A percentile compares a stretch with the other conserved stretches of the same genome.
phyloP scores from a whole-genome alignment of 345 rosid species.

The Ricinus communis region DNA sequence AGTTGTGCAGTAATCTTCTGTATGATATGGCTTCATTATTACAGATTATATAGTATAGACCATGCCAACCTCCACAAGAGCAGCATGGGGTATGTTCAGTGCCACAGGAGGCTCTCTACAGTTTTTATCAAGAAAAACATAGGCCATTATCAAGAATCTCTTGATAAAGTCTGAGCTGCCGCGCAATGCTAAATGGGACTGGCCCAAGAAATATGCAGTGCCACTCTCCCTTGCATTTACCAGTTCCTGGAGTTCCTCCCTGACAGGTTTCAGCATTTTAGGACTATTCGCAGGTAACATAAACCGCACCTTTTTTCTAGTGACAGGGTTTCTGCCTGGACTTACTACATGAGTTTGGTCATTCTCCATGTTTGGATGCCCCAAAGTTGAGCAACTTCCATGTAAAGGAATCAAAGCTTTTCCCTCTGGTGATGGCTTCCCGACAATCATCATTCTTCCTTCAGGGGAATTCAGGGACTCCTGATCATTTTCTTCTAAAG shows the following conservation, averaged over 20 bases:
- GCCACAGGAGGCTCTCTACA: conserved; percentile 47
- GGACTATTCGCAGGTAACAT: conserved; percentile 36
- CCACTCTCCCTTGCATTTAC: conserved; percentile 61
- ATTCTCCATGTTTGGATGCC: not conserved
- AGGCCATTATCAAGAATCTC: conserved; percentile 39
- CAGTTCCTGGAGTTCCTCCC: conserved; percentile 50
- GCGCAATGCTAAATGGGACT: conserved; percentile 44
- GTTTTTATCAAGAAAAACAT: conserved; percentile 45
- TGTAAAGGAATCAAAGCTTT: conserved; percentile 33
- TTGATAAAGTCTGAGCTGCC: conserved; percentile 40
- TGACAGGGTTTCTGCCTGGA: not conserved
- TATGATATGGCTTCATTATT: not conserved
- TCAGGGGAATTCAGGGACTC: conserved; percentile 31
- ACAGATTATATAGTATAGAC: conserved; percentile 37
- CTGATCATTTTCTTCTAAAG: conserved; percentile 42
- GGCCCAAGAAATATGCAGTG: conserved; percentile 54
- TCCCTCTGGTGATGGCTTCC: conserved; percentile 26
- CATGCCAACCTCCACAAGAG: conserved; percentile 62
- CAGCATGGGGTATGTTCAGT: conserved; percentile 60
- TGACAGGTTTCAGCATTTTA: conserved; percentile 19
- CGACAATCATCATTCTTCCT: conserved; percentile 45
- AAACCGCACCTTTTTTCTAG: conserved; percentile 50
- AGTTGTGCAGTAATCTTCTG: too few relatives aligned
- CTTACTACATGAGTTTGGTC: too few relatives aligned
- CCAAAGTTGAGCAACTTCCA: conserved; percentile 2